A percentile compares a stretch with the other conserved stretches of the same genome.
Conservation (phyloP, 164 flowering plant genomes). For the Echeveria elegans region DNA sequence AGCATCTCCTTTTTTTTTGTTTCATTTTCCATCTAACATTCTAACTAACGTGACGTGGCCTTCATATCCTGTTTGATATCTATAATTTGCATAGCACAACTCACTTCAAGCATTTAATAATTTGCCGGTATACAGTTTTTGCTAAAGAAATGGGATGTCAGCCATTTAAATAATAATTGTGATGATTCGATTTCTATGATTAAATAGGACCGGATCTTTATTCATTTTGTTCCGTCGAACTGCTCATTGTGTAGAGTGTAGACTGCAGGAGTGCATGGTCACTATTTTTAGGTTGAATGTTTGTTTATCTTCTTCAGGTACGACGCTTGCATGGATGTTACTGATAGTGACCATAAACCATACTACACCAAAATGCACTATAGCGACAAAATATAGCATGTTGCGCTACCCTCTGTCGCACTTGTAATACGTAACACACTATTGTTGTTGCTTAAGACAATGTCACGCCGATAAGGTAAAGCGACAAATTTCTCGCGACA, state of each 20-base stretch:
- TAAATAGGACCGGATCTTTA: too few species aligned
- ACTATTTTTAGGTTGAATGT: neutral
- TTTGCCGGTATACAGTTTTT: neutral
- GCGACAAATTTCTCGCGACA: too few species aligned
- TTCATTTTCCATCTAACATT: neutral
- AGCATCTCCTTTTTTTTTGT: slow-evolving; percentile 15
- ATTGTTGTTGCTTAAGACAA: too few species aligned
- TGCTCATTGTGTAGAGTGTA: neutral
- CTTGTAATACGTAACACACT: too few species aligned
- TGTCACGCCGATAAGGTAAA: too few species aligned
- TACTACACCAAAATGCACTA: too few species aligned
- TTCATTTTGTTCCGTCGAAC: neutral
- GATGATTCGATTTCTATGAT: neutral
- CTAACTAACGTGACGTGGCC: neutral
- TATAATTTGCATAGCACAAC: neutral
- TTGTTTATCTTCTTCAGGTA: slow-evolving; percentile 39
- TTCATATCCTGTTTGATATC: neutral
- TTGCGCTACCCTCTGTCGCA: too few species aligned
- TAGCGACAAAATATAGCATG: too few species aligned
- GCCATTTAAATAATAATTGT: too few species aligned
- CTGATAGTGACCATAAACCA: slow-evolving; percentile 97
- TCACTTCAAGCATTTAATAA: too few species aligned
- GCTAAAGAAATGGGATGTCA: neutral
- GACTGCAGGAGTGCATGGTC: neutral
- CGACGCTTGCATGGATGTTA: slow-evolving; percentile 97